Conservation (phyloP, 2,329 filamentous ascomycete genomes). For the Delphinella strobiligena region DNA sequence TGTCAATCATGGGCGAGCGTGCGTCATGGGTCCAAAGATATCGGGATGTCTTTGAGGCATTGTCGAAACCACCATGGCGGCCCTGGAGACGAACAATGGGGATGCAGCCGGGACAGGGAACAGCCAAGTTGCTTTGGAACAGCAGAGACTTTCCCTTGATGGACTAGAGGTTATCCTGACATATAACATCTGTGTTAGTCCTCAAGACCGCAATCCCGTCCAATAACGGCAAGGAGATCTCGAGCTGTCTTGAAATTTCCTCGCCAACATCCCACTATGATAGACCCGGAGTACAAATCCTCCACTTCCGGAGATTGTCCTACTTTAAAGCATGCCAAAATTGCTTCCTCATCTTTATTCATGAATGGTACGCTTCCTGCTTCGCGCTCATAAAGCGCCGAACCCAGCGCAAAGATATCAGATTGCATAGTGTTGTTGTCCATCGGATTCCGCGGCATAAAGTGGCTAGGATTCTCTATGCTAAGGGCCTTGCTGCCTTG, state of each 20-base stretch:
- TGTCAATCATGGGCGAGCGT: slow-evolving; percentile 4
- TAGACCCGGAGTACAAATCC: too few species aligned
- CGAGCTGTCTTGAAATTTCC: not conserved
- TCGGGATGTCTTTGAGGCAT: slow-evolving; percentile 1
- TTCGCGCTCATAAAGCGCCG: slow-evolving; percentile 5
- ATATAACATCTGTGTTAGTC: too few species aligned
- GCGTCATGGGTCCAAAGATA: slow-evolving; percentile 1
- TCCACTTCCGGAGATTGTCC: too few species aligned
- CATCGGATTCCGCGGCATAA: slow-evolving; percentile 4
- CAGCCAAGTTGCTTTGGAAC: too few species aligned
- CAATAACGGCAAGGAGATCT: not conserved
- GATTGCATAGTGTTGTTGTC: slow-evolving; percentile 4
- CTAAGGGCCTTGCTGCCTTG: not conserved
- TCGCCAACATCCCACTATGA: not conserved
- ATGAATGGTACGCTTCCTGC: not conserved
- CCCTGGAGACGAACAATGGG: not conserved
- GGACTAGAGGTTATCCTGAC: too few species aligned
- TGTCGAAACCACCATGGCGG: slow-evolving; percentile 1
- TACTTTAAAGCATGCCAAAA: too few species aligned
- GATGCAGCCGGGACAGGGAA: too few species aligned
- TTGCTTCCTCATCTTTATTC: not conserved
- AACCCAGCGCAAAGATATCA: slow-evolving; percentile 7
- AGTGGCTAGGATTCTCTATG: slow-evolving; percentile 5
- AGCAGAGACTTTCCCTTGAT: too few species aligned
- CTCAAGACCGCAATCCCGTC: not conserved